Evolutionary conservation across 139 green algal species (phyloP).

Genomic region (Tetradesmus lagerheimii): DNA sequence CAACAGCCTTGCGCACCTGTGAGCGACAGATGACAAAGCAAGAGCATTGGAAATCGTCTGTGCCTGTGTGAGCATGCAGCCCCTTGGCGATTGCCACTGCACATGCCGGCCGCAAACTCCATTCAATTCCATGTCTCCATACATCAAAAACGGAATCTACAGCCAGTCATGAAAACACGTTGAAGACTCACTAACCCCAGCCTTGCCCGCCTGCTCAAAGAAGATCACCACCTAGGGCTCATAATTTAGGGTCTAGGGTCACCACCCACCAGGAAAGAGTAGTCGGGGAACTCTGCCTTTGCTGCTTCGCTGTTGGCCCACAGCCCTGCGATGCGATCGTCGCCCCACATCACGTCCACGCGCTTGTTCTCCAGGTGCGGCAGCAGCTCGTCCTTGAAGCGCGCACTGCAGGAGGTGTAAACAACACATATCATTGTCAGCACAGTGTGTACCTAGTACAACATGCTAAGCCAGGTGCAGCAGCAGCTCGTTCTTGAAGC

Average conservation of each 20-base stretch:
- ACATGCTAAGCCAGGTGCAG: constrained; percentile 64
- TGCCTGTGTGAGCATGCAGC: too few relatives aligned
- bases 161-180: too few relatives aligned
- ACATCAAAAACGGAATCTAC: too few relatives aligned
- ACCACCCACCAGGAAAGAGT: constrained; percentile 43
- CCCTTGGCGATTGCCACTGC: too few relatives aligned
- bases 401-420: not conserved
- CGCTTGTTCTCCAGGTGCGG: constrained; percentile 64
- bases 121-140: too few relatives aligned
- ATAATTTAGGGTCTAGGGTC: not conserved
- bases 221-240: too few relatives aligned
- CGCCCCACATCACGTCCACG: constrained; percentile 70
- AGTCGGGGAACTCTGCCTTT: constrained; percentile 72
- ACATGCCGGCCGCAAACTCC: too few relatives aligned
- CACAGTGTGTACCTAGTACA: too few relatives aligned
- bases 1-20: constrained; percentile 85
- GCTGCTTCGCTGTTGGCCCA: constrained; percentile 83
- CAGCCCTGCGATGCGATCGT: constrained; percentile 81
- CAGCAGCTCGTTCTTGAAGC: constrained; percentile 41
- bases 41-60: not conserved
- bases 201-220: too few relatives aligned
- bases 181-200: too few relatives aligned
- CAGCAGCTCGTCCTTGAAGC: constrained; percentile 42
- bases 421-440: not conserved
- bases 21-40: not conserved